Conservation (phyloP, 139 green algal species). For the Picochlorum sp. region DNA sequence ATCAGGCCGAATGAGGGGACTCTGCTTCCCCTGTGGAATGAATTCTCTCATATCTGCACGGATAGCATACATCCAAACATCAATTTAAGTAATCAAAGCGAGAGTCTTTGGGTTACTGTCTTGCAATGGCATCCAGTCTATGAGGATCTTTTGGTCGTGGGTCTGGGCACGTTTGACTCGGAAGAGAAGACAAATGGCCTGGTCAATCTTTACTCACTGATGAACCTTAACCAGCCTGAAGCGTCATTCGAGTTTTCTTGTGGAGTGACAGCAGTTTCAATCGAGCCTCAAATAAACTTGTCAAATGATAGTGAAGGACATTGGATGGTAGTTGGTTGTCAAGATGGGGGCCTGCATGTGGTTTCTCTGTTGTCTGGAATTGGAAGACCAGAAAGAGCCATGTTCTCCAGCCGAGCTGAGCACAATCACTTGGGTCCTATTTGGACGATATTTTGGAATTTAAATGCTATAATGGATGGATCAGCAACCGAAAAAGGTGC, state of each 20-base stretch:
- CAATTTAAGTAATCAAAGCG: no score
- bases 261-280: constrained; percentile 82
- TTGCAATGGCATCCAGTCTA: constrained; percentile 71
- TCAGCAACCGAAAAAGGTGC: no score
- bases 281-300: constrained; percentile 47
- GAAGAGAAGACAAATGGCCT: constrained; percentile 55
- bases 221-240: constrained; percentile 78
- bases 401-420: no score
- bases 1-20: constrained; percentile 57
- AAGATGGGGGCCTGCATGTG: constrained; percentile 71
- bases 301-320: no score
- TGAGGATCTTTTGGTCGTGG: constrained; percentile 74
- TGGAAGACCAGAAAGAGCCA: not conserved
- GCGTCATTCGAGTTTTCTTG: constrained; percentile 34
- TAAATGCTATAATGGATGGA: no score
- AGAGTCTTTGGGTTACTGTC: constrained; percentile 68
- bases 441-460: no score
- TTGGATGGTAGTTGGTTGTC: constrained; percentile 77
- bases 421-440: no score
- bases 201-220: constrained; percentile 74
- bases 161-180: constrained; percentile 85
- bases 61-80: no score
- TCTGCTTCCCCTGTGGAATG: constrained; percentile 81
- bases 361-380: constrained; percentile 13
- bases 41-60: constrained; percentile 32